phyloP scores from a whole-genome alignment of 2,329 filamentous ascomycete species.

The Neospermospora avenae region DNA sequence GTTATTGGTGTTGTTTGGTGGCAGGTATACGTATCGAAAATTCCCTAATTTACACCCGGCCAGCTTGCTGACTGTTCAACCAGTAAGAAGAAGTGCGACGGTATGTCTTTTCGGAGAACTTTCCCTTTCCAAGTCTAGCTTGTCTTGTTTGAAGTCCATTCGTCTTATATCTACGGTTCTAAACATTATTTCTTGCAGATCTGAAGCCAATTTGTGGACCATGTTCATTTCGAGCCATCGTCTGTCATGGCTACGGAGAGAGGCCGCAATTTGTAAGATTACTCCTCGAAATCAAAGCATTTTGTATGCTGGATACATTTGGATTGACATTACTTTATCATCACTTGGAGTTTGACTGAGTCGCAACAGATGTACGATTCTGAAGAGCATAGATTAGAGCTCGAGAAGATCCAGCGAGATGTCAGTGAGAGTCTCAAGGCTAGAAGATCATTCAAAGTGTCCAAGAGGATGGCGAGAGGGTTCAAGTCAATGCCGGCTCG shows the following conservation, averaged over 20 bases:
- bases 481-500: not conserved
- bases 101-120: too few relatives aligned
- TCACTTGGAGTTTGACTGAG: not conserved
- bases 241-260: slow-evolving; percentile 10
- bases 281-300: not conserved
- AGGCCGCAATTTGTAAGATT: not conserved
- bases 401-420: not conserved
- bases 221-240: not conserved
- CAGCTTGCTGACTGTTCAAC: too few relatives aligned
- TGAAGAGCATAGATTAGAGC: not conserved
- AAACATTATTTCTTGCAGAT: not conserved
- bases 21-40: not conserved
- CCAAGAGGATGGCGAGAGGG: not conserved
- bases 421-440: not conserved
- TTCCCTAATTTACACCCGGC: not conserved
- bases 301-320: not conserved
- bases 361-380: not conserved
- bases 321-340: not conserved
- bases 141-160: not conserved
- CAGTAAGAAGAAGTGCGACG: slow-evolving; percentile 16
- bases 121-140: too few relatives aligned
- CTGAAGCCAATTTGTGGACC: not conserved
- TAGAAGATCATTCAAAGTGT: not conserved
- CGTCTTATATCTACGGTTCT: not conserved
- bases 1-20: not conserved